Base-by-base conservation (phyloP, 345 rosid genomes). In the Lenwebbia sp. region DNA sequence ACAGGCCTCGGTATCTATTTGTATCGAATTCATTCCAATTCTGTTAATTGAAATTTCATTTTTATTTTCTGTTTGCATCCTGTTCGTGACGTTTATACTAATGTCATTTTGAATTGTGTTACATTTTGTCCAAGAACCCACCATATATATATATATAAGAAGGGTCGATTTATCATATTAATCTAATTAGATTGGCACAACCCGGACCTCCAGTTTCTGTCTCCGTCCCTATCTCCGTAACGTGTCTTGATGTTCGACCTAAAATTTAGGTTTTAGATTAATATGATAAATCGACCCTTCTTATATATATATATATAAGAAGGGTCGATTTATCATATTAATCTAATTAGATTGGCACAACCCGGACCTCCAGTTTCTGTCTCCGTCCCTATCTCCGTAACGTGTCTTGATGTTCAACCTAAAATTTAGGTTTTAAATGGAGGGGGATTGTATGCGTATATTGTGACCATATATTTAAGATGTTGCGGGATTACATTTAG, bases 191-290 rank as follows among this genome's bases (percentile, higher is more conserved):
- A 5, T 53, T 62, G 17, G 10, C 1, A 15, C 6, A 10, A 28
- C 7, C 0, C 0, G 11, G 40, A 14, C 22, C 40, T 15, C 30
- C 0, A 1, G 21, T 3, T 13, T 30, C 74, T 33, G 13, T 60
- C 75, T 62, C 0, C 0, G 10, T 62, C 75, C 22, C 75, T 65
- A 65, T 65, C 41, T 17, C 22, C 22, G 41, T 30, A 1, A 7
- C 23, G 3, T 54, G 8, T 54, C 23, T 54, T 7, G 57, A 54
- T 19, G 7, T 54, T 7, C 23, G 7, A 54, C 55, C 3, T 19
- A 0, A 7, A 30, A 19, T 62, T 62, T 30, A 37, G n/a, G n/a
- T n/a, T n/a, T n/a, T n/a, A n/a, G n/a, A n/a, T n/a, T n/a, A n/a
- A n/a, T n/a, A n/a, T n/a, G n/a, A n/a, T n/a, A n/a, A n/a, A n/a